phyloP scores from a whole-genome alignment of 2,329 filamentous ascomycete genomes.

The Pseudogymnoascus destructans region DNA sequence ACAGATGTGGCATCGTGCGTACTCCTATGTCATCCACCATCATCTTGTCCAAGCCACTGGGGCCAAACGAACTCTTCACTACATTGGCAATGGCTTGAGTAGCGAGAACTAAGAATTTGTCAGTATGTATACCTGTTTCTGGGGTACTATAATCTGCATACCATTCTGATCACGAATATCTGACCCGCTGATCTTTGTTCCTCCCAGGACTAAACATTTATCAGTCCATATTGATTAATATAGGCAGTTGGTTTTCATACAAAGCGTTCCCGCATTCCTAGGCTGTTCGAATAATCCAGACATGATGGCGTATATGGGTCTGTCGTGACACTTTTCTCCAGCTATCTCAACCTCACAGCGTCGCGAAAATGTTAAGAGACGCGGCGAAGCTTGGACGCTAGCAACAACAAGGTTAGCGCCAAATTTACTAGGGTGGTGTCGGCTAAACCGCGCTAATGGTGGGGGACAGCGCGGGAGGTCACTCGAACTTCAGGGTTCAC shows the following conservation, averaged over 20 bases:
- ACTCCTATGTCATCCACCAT: constrained; percentile 99
- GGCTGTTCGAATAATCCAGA: constrained; percentile 92
- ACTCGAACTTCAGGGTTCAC: constrained; percentile 4
- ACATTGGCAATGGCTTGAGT: constrained; percentile 98
- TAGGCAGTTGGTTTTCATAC: constrained; percentile 32
- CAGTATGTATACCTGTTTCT: constrained; percentile 12
- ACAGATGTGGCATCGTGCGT: constrained; percentile 27
- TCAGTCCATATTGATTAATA: constrained; percentile 24
- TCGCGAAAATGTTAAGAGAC: constrained; percentile 14
- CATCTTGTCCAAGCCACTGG: constrained; percentile 98
- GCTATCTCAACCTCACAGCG: constrained; percentile 11
- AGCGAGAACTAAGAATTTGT: constrained; percentile 54
- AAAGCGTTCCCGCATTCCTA: constrained; percentile 82
- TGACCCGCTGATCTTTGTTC: constrained; percentile 90
- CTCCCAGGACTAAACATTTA: constrained; percentile 59
- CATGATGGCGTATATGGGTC: constrained; percentile 40
- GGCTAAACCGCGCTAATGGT: constrained; percentile 10
- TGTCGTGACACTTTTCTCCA: constrained; percentile 14
- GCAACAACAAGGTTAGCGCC: neutral
- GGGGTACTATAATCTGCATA: constrained; percentile 29
- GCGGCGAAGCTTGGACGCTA: constrained; percentile 14
- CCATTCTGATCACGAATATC: constrained; percentile 97
- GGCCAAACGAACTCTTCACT: constrained; percentile 96
- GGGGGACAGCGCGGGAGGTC: constrained; percentile 7
- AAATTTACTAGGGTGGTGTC: neutral